Conservation (phyloP, 805 yeast genomes). For the Isabelozyma rhagii region DNA sequence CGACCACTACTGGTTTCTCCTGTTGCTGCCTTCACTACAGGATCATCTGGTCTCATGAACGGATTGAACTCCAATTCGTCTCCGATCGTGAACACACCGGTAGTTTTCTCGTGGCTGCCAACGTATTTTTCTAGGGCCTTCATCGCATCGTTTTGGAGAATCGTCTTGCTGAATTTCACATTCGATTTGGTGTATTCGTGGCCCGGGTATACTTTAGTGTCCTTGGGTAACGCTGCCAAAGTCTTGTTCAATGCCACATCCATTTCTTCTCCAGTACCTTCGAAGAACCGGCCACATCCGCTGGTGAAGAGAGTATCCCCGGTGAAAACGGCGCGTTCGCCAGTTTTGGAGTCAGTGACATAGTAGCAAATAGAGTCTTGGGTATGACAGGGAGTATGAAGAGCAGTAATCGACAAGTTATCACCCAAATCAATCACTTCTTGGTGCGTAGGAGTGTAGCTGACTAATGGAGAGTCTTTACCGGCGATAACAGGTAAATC, state of each 20-base stretch:
- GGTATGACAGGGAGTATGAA: constrained; percentile 97
- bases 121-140: constrained; percentile 51
- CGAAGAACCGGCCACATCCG: constrained; percentile 97
- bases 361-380: constrained; percentile 92
- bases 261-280: constrained; percentile 86
- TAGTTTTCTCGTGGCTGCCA: constrained; percentile 60
- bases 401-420: constrained; percentile 63
- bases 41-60: constrained; percentile 76
- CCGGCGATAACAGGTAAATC: constrained; percentile 78
- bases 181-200: constrained; percentile 92
- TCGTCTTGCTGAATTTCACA: constrained; percentile 69
- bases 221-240: constrained; percentile 60
- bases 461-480: constrained; percentile 69
- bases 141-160: constrained; percentile 55
- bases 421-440: constrained; percentile 64
- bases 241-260: constrained; percentile 57
- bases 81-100: constrained; percentile 79
- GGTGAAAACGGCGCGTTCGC: constrained; percentile 76
- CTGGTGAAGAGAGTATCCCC: constrained; percentile 94
- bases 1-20: constrained; percentile 52
- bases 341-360: constrained; percentile 60
- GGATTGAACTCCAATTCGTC: constrained; percentile 87
- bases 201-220: constrained; percentile 83
- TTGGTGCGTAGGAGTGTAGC: constrained; percentile 64
- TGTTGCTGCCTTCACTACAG: constrained; percentile 55